phyloP scores from a whole-genome alignment of 306 rosid genomes.

The Sindora glabra region DNA sequence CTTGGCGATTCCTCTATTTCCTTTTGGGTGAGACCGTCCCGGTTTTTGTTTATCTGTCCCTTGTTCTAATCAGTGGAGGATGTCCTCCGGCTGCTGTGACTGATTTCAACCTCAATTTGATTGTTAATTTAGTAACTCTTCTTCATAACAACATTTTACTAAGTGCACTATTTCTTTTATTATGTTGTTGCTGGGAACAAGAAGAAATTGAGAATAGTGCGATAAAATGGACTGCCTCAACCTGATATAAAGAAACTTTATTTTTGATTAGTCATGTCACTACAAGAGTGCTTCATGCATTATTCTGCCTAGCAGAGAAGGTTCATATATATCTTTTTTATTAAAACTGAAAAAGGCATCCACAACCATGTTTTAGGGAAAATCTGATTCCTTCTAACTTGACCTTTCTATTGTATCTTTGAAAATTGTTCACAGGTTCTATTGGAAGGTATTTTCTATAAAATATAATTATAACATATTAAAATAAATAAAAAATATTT shows the following conservation, averaged over 20 bases:
- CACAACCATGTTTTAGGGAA: too few relatives aligned
- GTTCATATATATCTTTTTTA: too few relatives aligned
- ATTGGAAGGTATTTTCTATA: too few relatives aligned
- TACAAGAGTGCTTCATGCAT: too few relatives aligned
- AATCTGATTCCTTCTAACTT: too few relatives aligned
- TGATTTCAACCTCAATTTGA: slow-evolving; percentile 96
- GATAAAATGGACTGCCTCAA: background rate
- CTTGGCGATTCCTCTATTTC: slow-evolving; percentile 4
- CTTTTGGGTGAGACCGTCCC: slow-evolving; percentile 92
- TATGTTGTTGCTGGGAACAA: background rate
- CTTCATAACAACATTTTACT: background rate
- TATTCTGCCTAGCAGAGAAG: too few relatives aligned
- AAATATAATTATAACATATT: too few relatives aligned
- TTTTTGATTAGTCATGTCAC: background rate
- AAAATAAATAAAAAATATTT: too few relatives aligned
- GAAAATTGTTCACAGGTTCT: too few relatives aligned
- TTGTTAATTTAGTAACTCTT: slow-evolving; percentile 39
- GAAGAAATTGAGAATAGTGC: background rate
- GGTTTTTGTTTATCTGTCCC: slow-evolving; percentile 63
- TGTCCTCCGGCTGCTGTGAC: slow-evolving; percentile 95
- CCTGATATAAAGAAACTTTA: too few relatives aligned
- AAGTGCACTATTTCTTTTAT: background rate
- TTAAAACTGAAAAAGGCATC: too few relatives aligned
- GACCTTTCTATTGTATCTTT: too few relatives aligned
- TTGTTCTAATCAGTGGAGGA: slow-evolving; percentile 93